Conservation (phyloP, 2,329 filamentous ascomycete species). For the Penicillium sumatraense region DNA sequence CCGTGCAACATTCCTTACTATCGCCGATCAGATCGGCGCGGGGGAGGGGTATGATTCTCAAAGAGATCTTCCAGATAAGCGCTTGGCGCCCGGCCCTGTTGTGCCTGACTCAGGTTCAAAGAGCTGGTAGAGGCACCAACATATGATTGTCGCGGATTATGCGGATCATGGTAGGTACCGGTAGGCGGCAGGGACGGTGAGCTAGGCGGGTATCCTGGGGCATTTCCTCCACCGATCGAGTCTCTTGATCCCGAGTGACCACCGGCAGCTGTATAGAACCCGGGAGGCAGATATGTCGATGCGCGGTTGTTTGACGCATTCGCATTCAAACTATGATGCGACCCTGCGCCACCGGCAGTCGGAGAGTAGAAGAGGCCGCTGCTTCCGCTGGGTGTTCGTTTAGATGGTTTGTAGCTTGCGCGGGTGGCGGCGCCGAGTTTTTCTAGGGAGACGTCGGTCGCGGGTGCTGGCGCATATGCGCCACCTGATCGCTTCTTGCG, state of each 20-base stretch:
- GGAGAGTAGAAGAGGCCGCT: slow-evolving; percentile 93
- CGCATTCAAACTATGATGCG: slow-evolving; percentile 49
- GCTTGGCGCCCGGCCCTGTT: slow-evolving; percentile 77
- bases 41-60: slow-evolving; percentile 64
- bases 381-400: slow-evolving; percentile 57
- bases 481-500: slow-evolving; percentile 44
- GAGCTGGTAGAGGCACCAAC: slow-evolving; percentile 58
- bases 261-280: slow-evolving; percentile 82
- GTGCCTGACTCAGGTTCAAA: slow-evolving; percentile 65
- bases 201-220: slow-evolving; percentile 64
- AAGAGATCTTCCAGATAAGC: slow-evolving; percentile 90
- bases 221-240: slow-evolving; percentile 64
- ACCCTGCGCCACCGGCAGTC: slow-evolving; percentile 66
- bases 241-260: slow-evolving; percentile 57
- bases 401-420: slow-evolving; percentile 43
- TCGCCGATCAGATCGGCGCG: slow-evolving; percentile 18
- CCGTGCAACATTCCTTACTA: neutral
- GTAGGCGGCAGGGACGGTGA: slow-evolving; percentile 62
- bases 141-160: slow-evolving; percentile 34
- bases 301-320: slow-evolving; percentile 59
- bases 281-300: slow-evolving; percentile 82
- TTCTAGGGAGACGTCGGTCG: slow-evolving; percentile 58
- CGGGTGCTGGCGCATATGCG: slow-evolving; percentile 22
- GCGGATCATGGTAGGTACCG: slow-evolving; percentile 41
- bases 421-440: slow-evolving; percentile 46